These are phyloP conservation scores for Mycena kentingensis DNA, from an alignment of 768 basidiomycete species.

Conservation along the genomic window DNA sequence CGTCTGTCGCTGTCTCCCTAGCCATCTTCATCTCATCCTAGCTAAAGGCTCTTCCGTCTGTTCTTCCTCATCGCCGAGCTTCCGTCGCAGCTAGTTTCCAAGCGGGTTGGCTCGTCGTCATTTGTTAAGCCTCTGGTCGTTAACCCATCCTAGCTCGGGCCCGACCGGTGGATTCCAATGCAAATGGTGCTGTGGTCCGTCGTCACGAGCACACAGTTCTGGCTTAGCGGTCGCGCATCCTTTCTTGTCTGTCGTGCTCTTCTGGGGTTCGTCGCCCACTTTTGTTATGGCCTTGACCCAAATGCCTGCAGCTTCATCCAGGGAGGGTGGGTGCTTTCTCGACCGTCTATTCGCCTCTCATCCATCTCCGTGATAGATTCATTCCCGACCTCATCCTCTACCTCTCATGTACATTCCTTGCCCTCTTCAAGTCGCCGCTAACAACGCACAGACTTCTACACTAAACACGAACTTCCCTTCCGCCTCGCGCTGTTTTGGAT, in stretches of 20 bases:
- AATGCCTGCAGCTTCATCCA: slow-evolving; percentile 40
- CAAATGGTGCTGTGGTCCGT: slow-evolving; percentile 60
- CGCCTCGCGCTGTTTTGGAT: slow-evolving; percentile 61
- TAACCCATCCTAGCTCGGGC: slow-evolving; percentile 44
- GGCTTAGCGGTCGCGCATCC: slow-evolving; percentile 51
- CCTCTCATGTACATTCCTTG: slow-evolving; percentile 50
- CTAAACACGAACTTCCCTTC: slow-evolving; percentile 57
- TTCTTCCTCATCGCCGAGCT: slow-evolving; percentile 58
- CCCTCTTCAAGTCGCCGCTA: background rate
- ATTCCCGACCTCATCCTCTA: slow-evolving; percentile 65
- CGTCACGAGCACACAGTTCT: slow-evolving; percentile 55
- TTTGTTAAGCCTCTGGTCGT: background rate
- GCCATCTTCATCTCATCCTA: background rate
- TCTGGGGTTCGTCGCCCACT: slow-evolving; percentile 40
- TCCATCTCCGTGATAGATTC: slow-evolving; percentile 36
- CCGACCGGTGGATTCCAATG: slow-evolving; percentile 64
- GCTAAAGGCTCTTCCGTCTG: slow-evolving; percentile 42
- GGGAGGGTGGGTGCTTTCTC: slow-evolving; percentile 39
- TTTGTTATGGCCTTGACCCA: background rate
- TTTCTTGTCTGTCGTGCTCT: slow-evolving; percentile 53
- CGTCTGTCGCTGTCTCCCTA: slow-evolving; percentile 12
- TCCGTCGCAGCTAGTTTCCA: slow-evolving; percentile 64
- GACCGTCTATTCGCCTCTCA: background rate
- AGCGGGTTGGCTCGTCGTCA: slow-evolving; percentile 45
- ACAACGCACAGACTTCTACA: slow-evolving; percentile 52